These are phyloP conservation scores for Yamadazyma jaroonii DNA, from an alignment of 1,139 yeast genomes.

Conservation along the genomic window DNA sequence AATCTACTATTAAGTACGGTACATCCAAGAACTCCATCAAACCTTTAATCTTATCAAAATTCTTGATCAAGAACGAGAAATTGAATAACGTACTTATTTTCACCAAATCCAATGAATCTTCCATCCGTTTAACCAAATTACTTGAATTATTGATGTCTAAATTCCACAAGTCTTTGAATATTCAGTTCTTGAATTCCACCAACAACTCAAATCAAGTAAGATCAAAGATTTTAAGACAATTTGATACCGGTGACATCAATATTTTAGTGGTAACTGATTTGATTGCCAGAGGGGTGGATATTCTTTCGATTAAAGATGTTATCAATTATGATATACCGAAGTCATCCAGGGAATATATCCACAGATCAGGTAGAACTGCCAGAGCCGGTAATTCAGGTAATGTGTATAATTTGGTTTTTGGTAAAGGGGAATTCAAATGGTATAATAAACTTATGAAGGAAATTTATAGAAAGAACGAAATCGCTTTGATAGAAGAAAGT, in stretches of 20 bases:
- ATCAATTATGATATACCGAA: constrained; percentile 88
- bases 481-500: constrained; percentile 13
- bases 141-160: constrained; percentile 36
- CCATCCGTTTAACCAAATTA: constrained; percentile 69
- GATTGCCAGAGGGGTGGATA: constrained; percentile 92
- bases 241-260: constrained; percentile 47
- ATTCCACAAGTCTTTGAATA: constrained; percentile 9
- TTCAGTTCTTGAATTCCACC: constrained; percentile 47
- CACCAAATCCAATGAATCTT: constrained; percentile 83
- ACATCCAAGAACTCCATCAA: constrained; percentile 61
- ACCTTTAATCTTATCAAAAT: constrained; percentile 66
- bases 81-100: constrained; percentile 56
- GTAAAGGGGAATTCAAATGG: constrained; percentile 76
- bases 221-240: constrained; percentile 50
- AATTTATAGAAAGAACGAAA: constrained; percentile 28
- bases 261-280: constrained; percentile 85
- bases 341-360: constrained; percentile 88
- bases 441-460: constrained; percentile 49
- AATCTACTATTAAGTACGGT: constrained; percentile 48
- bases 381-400: constrained; percentile 80
- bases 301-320: constrained; percentile 68
- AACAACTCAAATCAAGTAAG: constrained; percentile 45
- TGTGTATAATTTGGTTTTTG: constrained; percentile 68
- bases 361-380: constrained; percentile 95
- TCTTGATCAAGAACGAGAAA: constrained; percentile 37